Base-by-base conservation (phyloP, 169 alveolate species). In the Plasmodium adleri region DNA sequence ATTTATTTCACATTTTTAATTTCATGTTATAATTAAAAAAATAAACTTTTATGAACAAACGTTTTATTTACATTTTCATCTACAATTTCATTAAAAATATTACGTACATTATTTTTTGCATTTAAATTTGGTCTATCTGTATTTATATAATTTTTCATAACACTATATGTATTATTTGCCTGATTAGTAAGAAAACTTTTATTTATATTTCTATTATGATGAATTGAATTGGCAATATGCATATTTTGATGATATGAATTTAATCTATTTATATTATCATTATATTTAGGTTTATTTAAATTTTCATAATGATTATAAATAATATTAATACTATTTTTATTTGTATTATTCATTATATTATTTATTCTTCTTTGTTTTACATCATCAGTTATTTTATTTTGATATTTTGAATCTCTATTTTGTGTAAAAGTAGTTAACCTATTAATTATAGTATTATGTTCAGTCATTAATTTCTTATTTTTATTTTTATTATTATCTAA, bases 71-170 rank as follows among this genome's bases (percentile, higher is more conserved):
- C 22, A 24, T 24, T 49, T 3, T 32, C n/a, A 10, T 43, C 89
- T 15, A 76, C 62, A 17, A 32, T 20, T 63, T 76, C 89, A 60
- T 76, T 76, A 66, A 64, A 76, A 76, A 76, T 76, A 50, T 76
- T 76, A 22, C 47, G 43, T 47, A 64, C 22, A 64, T 64, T 64
- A 8, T 49, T 67, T 68, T 39, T 59, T 43, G 45, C 72, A 45
- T 74, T 52, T 4, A 32, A 24, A 54, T 17, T 49, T 59, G 70
- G 22, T 64, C 58, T 45, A 60, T 59, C 50, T 74, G 39, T 7
- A 67, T 32, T 32, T 32, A 32, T 32, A 32, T 32, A 32, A 32
- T 32, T 32, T 32, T 32, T 32, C 45, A 32, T 32, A 32, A 32
- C 45, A 32, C 45, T 32, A 32, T 32, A 32, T 32, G 45, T 32